Percentiles rank a stretch among this genome's conserved stretches.
These are phyloP conservation scores for Cordyceps tenuipes DNA, from an alignment of 2,329 filamentous ascomycete species.

Conservation along the genomic window DNA sequence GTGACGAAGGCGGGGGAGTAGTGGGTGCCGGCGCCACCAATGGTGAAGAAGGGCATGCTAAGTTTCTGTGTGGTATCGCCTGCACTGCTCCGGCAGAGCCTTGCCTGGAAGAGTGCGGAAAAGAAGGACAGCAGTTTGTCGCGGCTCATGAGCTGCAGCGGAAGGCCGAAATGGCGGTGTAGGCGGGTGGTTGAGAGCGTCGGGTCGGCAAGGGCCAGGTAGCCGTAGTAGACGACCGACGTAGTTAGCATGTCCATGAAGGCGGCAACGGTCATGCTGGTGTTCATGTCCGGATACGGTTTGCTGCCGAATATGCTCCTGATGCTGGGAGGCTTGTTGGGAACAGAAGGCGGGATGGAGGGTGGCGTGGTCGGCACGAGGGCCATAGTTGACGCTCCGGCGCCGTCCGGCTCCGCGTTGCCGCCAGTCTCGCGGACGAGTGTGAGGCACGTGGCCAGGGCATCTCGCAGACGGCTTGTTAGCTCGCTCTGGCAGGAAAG, in stretches of 20 bases:
- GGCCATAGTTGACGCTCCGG: background rate
- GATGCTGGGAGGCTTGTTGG: background rate
- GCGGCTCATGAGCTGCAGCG: conserved; percentile 12
- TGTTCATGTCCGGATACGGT: conserved; percentile 7
- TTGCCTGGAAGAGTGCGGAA: conserved; percentile 13
- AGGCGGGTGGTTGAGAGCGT: conserved; percentile 9
- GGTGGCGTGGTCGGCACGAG: background rate
- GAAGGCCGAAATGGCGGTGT: conserved; percentile 12
- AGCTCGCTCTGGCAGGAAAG: conserved; percentile 12
- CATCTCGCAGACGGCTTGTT: conserved; percentile 12
- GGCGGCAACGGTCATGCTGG: conserved; percentile 2
- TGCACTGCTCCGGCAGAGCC: background rate
- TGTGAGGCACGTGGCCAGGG: conserved; percentile 13
- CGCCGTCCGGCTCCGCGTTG: background rate
- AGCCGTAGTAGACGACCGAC: conserved; percentile 12
- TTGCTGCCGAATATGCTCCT: conserved; percentile 5
- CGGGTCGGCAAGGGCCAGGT: conserved; percentile 12
- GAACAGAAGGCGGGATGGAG: background rate
- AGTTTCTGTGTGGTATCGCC: background rate
- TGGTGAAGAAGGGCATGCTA: conserved; percentile 45
- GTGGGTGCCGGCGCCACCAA: conserved; percentile 56
- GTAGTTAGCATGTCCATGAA: conserved; percentile 15
- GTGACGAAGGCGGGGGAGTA: conserved; percentile 7
- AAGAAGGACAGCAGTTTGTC: conserved; percentile 12
- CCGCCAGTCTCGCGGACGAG: conserved; percentile 4